Evolutionary conservation across 2,329 filamentous ascomycete genomes (phyloP).

Genomic region (Ceratocystiopsis sp.): DNA sequence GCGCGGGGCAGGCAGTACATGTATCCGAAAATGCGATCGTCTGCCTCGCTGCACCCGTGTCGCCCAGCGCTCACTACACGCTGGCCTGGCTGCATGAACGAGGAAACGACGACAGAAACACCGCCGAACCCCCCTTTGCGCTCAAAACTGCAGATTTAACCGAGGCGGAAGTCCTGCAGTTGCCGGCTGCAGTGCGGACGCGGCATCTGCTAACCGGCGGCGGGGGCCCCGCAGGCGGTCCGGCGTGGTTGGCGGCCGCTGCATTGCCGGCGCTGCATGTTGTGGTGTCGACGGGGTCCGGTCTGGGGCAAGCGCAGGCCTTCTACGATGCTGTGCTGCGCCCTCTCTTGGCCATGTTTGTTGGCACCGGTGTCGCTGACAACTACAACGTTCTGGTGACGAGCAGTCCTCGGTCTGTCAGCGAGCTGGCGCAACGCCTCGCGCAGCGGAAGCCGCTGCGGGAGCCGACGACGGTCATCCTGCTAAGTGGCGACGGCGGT

Average conservation of each 20-base stretch:
- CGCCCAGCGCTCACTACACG: no score
- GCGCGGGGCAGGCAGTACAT: neutral
- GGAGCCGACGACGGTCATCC: no score
- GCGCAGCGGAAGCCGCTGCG: no score
- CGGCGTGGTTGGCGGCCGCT: slow-evolving; percentile 10
- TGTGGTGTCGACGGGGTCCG: slow-evolving; percentile 50
- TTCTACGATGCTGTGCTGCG: slow-evolving; percentile 40
- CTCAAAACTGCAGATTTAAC: slow-evolving; percentile 10
- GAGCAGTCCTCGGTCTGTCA: slow-evolving; percentile 43
- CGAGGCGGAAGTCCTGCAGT: slow-evolving; percentile 12
- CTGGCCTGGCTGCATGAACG: neutral
- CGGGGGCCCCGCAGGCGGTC: slow-evolving; percentile 13
- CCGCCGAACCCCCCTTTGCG: slow-evolving; percentile 6
- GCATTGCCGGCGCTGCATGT: slow-evolving; percentile 33
- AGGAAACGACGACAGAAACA: neutral
- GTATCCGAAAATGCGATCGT: slow-evolving; percentile 17
- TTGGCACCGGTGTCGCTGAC: slow-evolving; percentile 3
- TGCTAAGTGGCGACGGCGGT: no score
- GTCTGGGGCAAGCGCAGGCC: slow-evolving; percentile 35
- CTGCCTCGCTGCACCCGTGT: slow-evolving; percentile 6
- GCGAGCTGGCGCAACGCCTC: slow-evolving; percentile 33
- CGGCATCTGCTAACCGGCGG: slow-evolving; percentile 18
- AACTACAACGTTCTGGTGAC: slow-evolving; percentile 44
- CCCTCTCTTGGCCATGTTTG: slow-evolving; percentile 34
- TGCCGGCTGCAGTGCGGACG: slow-evolving; percentile 18